Evolutionary conservation across 1,139 yeast genomes (phyloP).

Genomic region (Yamadazyma blattariae): DNA sequence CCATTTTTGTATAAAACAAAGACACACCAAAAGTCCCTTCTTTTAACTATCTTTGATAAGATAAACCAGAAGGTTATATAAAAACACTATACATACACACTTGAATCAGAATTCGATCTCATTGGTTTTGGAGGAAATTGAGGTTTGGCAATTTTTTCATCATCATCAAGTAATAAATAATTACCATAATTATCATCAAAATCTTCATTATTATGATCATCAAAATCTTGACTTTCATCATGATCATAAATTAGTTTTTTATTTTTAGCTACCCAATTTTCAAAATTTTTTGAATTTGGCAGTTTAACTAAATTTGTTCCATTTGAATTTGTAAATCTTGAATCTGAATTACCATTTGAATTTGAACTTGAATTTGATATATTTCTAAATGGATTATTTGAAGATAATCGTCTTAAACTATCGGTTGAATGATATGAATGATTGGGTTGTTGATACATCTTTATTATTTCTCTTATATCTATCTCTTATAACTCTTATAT

Average conservation of each 20-base stretch:
- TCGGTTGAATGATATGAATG: slow-evolving; percentile 33
- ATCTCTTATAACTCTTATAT: not conserved
- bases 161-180: slow-evolving; percentile 10
- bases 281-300: slow-evolving; percentile 32
- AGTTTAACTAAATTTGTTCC: slow-evolving; percentile 15
- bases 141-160: slow-evolving; percentile 7
- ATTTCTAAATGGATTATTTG: slow-evolving; percentile 58
- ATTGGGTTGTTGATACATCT: slow-evolving; percentile 43
- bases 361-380: slow-evolving; percentile 8
- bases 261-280: slow-evolving; percentile 52
- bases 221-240: slow-evolving; percentile 26
- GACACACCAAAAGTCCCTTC: no score
- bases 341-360: not conserved
- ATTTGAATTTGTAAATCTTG: slow-evolving; percentile 1
- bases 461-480: not conserved
- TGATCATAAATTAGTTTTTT: slow-evolving; percentile 42
- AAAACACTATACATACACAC: slow-evolving; percentile 25
- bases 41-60: no score
- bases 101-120: slow-evolving; percentile 32
- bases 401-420: slow-evolving; percentile 48
- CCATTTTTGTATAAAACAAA: no score
- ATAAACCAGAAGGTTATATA: no score
- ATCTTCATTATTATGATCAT: slow-evolving; percentile 10
- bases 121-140: slow-evolving; percentile 6
- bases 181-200: slow-evolving; percentile 14